A percentile compares a stretch with the other conserved stretches of the same genome.
Conservation (phyloP, 164 flowering plant species). For the Echeveria elegans region DNA sequence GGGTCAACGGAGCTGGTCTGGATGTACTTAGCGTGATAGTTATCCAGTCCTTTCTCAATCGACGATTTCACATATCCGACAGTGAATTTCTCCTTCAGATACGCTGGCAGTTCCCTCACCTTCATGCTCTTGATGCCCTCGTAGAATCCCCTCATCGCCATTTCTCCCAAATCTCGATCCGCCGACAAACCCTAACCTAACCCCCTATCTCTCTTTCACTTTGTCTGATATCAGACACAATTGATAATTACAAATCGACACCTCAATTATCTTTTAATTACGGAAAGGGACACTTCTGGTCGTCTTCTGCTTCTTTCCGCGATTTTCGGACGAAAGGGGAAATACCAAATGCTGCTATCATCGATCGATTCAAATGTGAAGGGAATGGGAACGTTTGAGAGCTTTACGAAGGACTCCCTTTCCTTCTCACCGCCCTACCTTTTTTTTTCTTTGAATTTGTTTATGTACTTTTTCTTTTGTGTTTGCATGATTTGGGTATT, state of each 20-base stretch:
- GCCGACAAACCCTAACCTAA: neutral
- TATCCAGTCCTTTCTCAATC: constrained; percentile 47
- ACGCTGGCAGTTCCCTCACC: constrained; percentile 64
- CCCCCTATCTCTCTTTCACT: no score
- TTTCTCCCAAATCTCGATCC: constrained; percentile 9
- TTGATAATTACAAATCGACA: no score
- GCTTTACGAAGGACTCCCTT: constrained; percentile 59
- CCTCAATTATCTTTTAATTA: neutral
- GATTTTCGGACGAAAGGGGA: neutral
- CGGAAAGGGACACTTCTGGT: no score
- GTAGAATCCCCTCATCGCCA: constrained; percentile 68
- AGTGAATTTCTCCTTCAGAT: constrained; percentile 62
- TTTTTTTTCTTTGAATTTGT: neutral
- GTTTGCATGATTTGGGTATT: constrained; percentile 62
- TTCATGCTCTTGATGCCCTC: constrained; percentile 66
- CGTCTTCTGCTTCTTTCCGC: neutral
- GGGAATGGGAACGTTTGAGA: constrained; percentile 60
- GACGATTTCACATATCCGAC: constrained; percentile 35
- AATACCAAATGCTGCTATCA: no score
- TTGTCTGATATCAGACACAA: no score
- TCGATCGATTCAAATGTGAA: no score
- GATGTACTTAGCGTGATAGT: constrained; percentile 69
- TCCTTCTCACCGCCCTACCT: neutral
- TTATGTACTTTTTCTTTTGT: constrained; percentile 5
- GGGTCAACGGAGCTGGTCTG: constrained; percentile 62